Conservation (phyloP, 306 rosid species). For the Vigna angularis region DNA sequence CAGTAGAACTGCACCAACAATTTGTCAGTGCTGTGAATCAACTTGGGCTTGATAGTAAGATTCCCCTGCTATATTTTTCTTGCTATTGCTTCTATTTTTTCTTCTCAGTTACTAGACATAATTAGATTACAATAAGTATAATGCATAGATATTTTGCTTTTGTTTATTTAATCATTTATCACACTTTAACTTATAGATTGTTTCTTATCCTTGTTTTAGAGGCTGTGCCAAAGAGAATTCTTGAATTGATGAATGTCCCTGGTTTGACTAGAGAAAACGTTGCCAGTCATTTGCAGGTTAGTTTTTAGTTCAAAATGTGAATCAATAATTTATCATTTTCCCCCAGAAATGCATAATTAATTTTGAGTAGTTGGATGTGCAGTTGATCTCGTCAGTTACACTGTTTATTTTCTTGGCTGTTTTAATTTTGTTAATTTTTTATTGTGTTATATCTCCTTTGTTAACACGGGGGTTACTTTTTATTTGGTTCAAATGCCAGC, state of each 20-base stretch:
- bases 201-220: constrained; percentile 52
- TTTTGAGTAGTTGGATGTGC: neutral
- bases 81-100: constrained; percentile 6
- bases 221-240: constrained; percentile 91
- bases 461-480: neutral
- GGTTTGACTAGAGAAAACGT: constrained; percentile 89
- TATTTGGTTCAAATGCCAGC: neutral
- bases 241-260: constrained; percentile 86
- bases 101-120: neutral
- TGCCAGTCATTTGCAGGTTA: constrained; percentile 90
- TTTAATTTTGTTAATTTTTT: neutral
- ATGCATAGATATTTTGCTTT: constrained; percentile 16
- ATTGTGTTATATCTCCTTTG: constrained; percentile 10
- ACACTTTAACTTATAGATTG: constrained; percentile 28
- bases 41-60: constrained; percentile 90
- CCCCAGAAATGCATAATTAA: neutral
- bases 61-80: constrained; percentile 34
- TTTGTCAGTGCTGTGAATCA: constrained; percentile 86
- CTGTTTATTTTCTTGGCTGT: constrained; percentile 3
- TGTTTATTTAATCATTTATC: constrained; percentile 19
- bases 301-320: constrained; percentile 41
- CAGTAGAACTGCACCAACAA: constrained; percentile 82
- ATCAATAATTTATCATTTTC: constrained; percentile 3
- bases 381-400: neutral
- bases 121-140: constrained; percentile 15